These are phyloP conservation scores for Aureobasidium musti DNA, from an alignment of 2,329 filamentous ascomycete genomes.

Conservation along the genomic window DNA sequence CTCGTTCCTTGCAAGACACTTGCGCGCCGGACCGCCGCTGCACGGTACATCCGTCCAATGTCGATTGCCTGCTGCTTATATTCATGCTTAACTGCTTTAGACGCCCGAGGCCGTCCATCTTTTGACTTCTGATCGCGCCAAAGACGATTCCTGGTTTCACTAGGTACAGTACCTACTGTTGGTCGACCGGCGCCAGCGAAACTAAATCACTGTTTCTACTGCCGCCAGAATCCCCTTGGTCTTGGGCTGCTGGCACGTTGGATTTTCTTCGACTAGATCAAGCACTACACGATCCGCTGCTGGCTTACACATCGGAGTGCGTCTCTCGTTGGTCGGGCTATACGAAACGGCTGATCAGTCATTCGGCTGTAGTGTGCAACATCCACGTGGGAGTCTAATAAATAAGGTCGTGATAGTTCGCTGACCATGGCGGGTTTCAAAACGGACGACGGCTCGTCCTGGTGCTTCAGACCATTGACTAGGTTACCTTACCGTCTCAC, in stretches of 20 bases:
- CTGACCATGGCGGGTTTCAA: slow-evolving; percentile 21
- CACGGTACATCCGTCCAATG: slow-evolving; percentile 15
- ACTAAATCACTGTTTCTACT: background rate
- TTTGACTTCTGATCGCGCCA: slow-evolving; percentile 23
- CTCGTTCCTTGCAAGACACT: slow-evolving; percentile 25
- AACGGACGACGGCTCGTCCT: slow-evolving; percentile 26
- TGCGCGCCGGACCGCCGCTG: slow-evolving; percentile 25
- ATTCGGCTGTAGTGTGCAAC: slow-evolving; percentile 3
- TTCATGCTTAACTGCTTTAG: slow-evolving; percentile 25
- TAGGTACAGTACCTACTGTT: slow-evolving; percentile 18
- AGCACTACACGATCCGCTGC: slow-evolving; percentile 15
- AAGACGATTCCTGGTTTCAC: slow-evolving; percentile 12
- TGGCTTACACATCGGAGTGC: slow-evolving; percentile 19
- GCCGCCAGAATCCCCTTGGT: background rate
- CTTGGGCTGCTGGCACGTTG: slow-evolving; percentile 8
- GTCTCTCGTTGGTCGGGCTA: background rate
- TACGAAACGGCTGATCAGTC: slow-evolving; percentile 9
- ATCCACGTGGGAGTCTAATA: slow-evolving; percentile 1
- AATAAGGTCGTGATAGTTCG: slow-evolving; percentile 25
- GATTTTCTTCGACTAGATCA: slow-evolving; percentile 13
- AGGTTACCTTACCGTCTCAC: background rate
- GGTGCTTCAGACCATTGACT: slow-evolving; percentile 15
- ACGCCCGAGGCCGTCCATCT: background rate
- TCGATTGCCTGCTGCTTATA: slow-evolving; percentile 22
- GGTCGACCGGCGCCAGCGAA: slow-evolving; percentile 15